phyloP scores from a whole-genome alignment of 306 rosid species.

The Glycyrrhiza uralensis region DNA sequence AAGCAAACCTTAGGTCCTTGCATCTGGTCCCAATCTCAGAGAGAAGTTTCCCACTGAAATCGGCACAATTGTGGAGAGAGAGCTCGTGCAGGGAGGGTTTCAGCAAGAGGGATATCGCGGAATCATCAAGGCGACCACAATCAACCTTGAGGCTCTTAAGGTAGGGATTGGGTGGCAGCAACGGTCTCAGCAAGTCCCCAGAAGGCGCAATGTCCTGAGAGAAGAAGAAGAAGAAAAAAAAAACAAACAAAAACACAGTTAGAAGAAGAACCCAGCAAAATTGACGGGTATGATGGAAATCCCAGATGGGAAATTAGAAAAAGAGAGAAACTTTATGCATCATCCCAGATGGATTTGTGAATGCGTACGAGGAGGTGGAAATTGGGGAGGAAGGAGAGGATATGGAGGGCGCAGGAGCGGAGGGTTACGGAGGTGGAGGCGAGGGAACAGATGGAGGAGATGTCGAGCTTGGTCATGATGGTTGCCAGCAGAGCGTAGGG shows the following conservation, averaged over 20 bases:
- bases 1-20: constrained; percentile 62
- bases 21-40: constrained; percentile 76
- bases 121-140: constrained; percentile 77
- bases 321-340: not conserved
- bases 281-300: not conserved
- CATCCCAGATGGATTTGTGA: too few relatives aligned
- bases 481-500: constrained; percentile 61
- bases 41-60: constrained; percentile 81
- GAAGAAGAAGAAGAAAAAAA: not conserved
- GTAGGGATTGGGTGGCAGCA: constrained; percentile 67
- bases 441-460: constrained; percentile 69
- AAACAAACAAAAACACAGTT: too few relatives aligned
- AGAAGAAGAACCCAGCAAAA: too few relatives aligned
- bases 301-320: not conserved
- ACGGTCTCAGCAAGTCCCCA: constrained; percentile 54
- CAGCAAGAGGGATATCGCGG: constrained; percentile 52
- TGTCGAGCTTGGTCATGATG: constrained; percentile 75
- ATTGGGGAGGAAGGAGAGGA: constrained; percentile 65
- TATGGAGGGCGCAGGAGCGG: constrained; percentile 54
- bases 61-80: constrained; percentile 70
- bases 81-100: constrained; percentile 71
- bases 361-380: constrained; percentile 78
- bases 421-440: constrained; percentile 71
- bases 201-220: constrained; percentile 71
- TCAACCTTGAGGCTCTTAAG: constrained; percentile 64